These are phyloP conservation scores for Protomyces macrosporus DNA, from an alignment of 1,139 yeast species.

Conservation along the genomic window DNA sequence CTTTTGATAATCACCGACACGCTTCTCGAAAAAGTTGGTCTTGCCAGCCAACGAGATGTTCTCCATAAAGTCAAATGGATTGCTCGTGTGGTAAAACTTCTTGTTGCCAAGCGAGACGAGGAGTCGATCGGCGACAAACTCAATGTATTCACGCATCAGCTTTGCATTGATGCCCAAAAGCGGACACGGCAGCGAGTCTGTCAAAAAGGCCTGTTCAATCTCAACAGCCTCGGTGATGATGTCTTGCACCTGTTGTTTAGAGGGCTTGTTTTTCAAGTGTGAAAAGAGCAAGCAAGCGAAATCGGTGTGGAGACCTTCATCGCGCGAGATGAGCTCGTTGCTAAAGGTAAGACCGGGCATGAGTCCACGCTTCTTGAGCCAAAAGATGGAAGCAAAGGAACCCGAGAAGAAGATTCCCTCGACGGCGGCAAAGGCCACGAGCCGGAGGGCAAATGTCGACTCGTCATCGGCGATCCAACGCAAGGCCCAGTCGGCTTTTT, in stretches of 20 bases:
- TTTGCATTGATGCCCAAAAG: conserved; percentile 88
- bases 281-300: conserved; percentile 93
- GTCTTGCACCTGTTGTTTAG: conserved; percentile 65
- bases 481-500: conserved; percentile 97
- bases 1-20: conserved; percentile 97
- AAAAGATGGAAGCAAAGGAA: conserved; percentile 94
- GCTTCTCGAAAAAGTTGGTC: conserved; percentile 97
- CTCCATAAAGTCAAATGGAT: conserved; percentile 99
- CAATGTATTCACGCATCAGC: conserved; percentile 95
- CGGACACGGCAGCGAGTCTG: conserved; percentile 87
- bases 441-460: conserved; percentile 87
- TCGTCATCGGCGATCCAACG: conserved; percentile 88
- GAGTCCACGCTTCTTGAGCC: conserved; percentile 93
- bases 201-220: conserved; percentile 89
- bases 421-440: conserved; percentile 97
- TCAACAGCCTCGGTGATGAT: conserved; percentile 92
- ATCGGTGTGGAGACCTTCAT: conserved; percentile 97
- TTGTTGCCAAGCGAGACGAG: conserved; percentile 83
- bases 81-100: conserved; percentile 77
- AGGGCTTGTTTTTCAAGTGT: conserved; percentile 86
- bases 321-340: conserved; percentile 94
- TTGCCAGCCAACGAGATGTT: conserved; percentile 95
- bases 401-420: conserved; percentile 98
- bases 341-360: conserved; percentile 99
- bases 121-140: conserved; percentile 93